These are phyloP conservation scores for Aplosporella prunicola DNA, from an alignment of 2,329 filamentous ascomycete species.

Conservation along the genomic window DNA sequence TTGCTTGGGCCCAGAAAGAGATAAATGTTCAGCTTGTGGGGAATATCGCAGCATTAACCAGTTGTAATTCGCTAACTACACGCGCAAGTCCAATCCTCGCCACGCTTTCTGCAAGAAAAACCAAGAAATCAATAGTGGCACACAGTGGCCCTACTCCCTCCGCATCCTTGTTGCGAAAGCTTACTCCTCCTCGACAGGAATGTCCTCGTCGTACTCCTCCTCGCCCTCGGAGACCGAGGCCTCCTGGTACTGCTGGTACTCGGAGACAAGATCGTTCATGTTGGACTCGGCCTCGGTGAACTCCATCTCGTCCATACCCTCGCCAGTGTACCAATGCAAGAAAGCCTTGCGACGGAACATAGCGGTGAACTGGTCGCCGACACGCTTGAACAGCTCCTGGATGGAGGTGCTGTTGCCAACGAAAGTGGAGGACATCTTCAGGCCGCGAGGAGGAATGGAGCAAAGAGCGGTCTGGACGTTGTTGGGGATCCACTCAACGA, in stretches of 20 bases:
- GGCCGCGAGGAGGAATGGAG: slow-evolving; percentile 93
- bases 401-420: slow-evolving; percentile 99
- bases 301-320: slow-evolving; percentile 99
- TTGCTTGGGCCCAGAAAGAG: too few relatives aligned
- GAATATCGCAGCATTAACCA: too few relatives aligned
- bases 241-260: slow-evolving; percentile 99
- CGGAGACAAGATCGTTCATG: slow-evolving; percentile 99
- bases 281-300: slow-evolving; percentile 99
- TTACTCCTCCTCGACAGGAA: slow-evolving; percentile 59
- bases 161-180: too few relatives aligned
- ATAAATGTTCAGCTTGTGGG: too few relatives aligned
- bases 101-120: too few relatives aligned
- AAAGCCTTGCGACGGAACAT: slow-evolving; percentile 99
- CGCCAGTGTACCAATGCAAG: slow-evolving; percentile 99
- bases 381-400: slow-evolving; percentile 99
- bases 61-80: too few relatives aligned
- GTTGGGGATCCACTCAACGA: slow-evolving; percentile 99
- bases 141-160: too few relatives aligned
- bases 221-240: slow-evolving; percentile 94
- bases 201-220: slow-evolving; percentile 89
- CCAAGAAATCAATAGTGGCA: too few relatives aligned
- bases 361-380: slow-evolving; percentile 98
- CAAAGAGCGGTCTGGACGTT: slow-evolving; percentile 99
- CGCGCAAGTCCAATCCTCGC: too few relatives aligned
- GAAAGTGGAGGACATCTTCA: slow-evolving; percentile 99